A percentile compares a stretch with the other conserved stretches of the same genome.
Evolutionary conservation across 352 stramenopile species (phyloP).

Genomic region (Pythium guiyangense): DNA sequence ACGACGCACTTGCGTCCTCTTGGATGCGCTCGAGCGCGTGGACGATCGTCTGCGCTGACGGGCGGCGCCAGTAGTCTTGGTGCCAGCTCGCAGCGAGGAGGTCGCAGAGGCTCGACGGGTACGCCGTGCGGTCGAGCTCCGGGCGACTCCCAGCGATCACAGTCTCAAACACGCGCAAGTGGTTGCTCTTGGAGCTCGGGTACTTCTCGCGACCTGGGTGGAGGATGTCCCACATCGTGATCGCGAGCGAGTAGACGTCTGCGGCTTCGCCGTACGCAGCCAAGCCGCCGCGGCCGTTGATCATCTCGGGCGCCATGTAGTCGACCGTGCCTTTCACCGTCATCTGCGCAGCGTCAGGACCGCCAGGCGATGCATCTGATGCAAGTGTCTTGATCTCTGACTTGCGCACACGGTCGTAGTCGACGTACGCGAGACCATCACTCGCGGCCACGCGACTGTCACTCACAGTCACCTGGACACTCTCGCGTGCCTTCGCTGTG

Average conservation of each 20-base stretch:
- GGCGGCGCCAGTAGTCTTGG: conserved; percentile 12
- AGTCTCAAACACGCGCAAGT: conserved; percentile 23
- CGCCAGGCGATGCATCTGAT: not conserved
- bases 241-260: conserved; percentile 44
- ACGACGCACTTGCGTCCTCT: conserved; percentile 15
- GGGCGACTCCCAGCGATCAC: conserved; percentile 27
- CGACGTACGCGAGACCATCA: not conserved
- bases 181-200: conserved; percentile 13
- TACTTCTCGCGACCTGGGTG: conserved; percentile 26
- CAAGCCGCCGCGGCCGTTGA: conserved; percentile 22
- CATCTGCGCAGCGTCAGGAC: not conserved
- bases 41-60: conserved; percentile 23
- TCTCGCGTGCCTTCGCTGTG: not conserved
- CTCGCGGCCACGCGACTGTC: no score
- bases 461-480: no score
- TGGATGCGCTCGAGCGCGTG: conserved; percentile 25
- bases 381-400: not conserved
- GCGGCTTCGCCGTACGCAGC: conserved; percentile 33
- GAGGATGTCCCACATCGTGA: conserved; percentile 55
- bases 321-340: conserved; percentile 29
- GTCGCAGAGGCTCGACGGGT: conserved; percentile 20
- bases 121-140: conserved; percentile 8
- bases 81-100: conserved; percentile 27
- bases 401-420: not conserved
- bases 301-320: conserved; percentile 61